Conservation (phyloP, 352 stramenopile genomes). For the Thalassiosira mediterranea region DNA sequence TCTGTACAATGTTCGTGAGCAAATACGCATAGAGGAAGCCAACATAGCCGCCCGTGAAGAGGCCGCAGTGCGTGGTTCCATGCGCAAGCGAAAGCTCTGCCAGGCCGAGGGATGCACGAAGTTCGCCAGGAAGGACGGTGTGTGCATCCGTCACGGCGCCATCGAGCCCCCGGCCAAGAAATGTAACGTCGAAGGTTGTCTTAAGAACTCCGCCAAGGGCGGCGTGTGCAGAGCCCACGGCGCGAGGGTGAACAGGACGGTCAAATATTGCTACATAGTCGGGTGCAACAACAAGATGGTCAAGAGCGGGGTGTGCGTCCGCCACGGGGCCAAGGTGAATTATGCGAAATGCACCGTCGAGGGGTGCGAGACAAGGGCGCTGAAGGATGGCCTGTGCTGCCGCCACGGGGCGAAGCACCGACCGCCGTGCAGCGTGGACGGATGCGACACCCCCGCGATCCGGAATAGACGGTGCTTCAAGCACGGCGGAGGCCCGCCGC, state of each 20-base stretch:
- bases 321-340: slow-evolving; percentile 19
- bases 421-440: slow-evolving; percentile 47
- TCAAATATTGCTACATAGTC: slow-evolving; percentile 10
- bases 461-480: slow-evolving; percentile 64
- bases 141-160: slow-evolving; percentile 19
- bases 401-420: slow-evolving; percentile 7
- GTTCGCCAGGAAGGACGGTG: slow-evolving; percentile 6
- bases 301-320: slow-evolving; percentile 15
- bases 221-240: slow-evolving; percentile 21
- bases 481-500: slow-evolving; percentile 64
- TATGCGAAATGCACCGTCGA: slow-evolving; percentile 11
- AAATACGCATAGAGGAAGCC: too few species aligned
- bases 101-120: slow-evolving; percentile 14
- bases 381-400: slow-evolving; percentile 15
- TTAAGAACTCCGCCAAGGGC: slow-evolving; percentile 4
- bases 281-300: slow-evolving; percentile 17
- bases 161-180: slow-evolving; percentile 12
- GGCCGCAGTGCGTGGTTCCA: too few species aligned
- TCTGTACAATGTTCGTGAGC: too few species aligned
- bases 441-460: slow-evolving; percentile 64
- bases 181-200: slow-evolving; percentile 4
- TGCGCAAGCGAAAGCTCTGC: too few species aligned
- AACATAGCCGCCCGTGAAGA: too few species aligned
- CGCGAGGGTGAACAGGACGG: background rate
- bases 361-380: slow-evolving; percentile 12